Base-by-base conservation (phyloP, 768 basidiomycete genomes). In the Cystoderma amianthinum region DNA sequence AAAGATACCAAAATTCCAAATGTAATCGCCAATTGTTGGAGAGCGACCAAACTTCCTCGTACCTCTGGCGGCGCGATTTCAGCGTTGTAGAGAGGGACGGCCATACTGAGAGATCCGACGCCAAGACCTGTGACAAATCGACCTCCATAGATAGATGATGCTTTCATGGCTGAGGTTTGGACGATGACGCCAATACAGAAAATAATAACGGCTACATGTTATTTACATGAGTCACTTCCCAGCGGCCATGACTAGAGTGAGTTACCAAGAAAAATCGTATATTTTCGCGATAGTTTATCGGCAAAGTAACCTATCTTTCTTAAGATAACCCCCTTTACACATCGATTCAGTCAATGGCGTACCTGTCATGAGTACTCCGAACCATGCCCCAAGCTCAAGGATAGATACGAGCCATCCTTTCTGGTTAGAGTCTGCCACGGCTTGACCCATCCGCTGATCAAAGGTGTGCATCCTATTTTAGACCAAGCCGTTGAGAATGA, bases 11-110 rank as follows among this genome's bases (percentile, higher is more conserved):
- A 78, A 56, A 85, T 86, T 16, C 83, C 82, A 50, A 85, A 85
- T 1, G 83, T 84, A 57, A 90, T 90, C 2, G 85, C 82, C 15
- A 89, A 67, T 55, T 89, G 87, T 55, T 89, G 87, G 6, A 90
- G 71, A 2, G 84, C 85, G 39, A 89, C 85, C 25, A 90, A 64
- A 55, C 80, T 81, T 10, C 87, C 87, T 47, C 87, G 77, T 12
- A 90, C 83, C 61, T 88, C 87, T 3, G 86, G 84, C 19, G 87
- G 86, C 1, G 82, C 78, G 41, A 87, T 74, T 57, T 73, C 72
- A 28, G 67, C 67, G 46, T 88, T 88, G 68, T 85, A 87, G 25
- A 89, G 68, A 1, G 87, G 87, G 9, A 90, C 85, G n/a, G 75
- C 73, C 84, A 87, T 87, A 50, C 81, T 84, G 16, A 89, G 63